Base-by-base conservation (phyloP, 2,329 filamentous ascomycete species). In the Conoideocrella luteorostrata region DNA sequence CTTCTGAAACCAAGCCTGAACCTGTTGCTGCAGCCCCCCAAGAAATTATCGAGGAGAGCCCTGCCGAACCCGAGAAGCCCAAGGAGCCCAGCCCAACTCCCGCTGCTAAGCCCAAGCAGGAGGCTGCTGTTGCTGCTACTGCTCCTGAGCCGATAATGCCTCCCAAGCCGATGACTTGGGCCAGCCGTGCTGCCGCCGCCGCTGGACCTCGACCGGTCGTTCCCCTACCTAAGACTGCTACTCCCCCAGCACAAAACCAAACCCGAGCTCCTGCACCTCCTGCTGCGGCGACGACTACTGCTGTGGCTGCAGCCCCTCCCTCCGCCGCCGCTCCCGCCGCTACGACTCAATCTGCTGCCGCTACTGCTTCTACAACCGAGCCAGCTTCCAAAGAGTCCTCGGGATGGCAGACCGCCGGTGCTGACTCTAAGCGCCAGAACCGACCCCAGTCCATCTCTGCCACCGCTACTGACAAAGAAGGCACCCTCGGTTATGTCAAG, bases 401-500 rank as follows among this genome's bases (percentile, higher is more conserved):
- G 29, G 71, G 71, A 47, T 98, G 93, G 93, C 91, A 95, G 66
- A 91, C 86, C 39, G 91, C 87, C 44, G 84, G 84, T 46, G 78
- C 81, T 44, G 86, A 95, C 65, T 84, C 84, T 56, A 93, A 93
- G 74, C 83, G 88, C 61, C 87, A 93, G 63, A 84, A 82, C 57
- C 81, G 88, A 50, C 78, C 78, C 41, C 84, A 86, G 64, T 78
- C 82, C 43, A 73, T 80, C 54, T 72, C 80, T 44, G 72, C 71
- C 40, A 64, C 73, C 21, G 65, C 69, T n/a, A 61, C 69, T 37
- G 86, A 90, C 58, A 85, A 88, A 58, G 84, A 91, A 50, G 80
- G 80, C 49, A 83, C 83, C 43, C 78, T 89, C 54, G 93, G 86
- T 17, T 97, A 96, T 66, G 88, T 98, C 66, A 95, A 95, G 74